Percentiles rank a stretch among this genome's conserved stretches.
Evolutionary conservation across 352 stramenopile species (phyloP).

Genomic region (Phytophthora fragariae): DNA sequence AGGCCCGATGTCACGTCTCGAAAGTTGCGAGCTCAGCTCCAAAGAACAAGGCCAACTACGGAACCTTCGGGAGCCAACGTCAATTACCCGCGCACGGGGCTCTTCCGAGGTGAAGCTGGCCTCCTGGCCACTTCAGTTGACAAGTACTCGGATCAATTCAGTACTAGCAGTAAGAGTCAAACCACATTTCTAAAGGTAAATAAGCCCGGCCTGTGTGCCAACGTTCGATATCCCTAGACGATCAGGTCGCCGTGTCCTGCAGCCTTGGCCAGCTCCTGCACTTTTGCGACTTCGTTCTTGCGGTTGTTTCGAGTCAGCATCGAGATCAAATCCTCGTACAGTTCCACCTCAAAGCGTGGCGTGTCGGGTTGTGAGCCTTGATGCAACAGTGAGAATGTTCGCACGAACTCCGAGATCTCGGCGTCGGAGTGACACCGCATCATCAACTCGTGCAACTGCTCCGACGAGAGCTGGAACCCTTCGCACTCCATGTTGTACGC

Average conservation of each 20-base stretch:
- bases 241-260: conserved; percentile 38
- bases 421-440: conserved; percentile 48
- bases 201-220: conserved; percentile 14
- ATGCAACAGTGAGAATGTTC: conserved; percentile 75
- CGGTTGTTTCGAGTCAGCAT: conserved; percentile 55
- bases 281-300: conserved; percentile 52
- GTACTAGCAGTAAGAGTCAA: conserved; percentile 20
- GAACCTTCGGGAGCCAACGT: conserved; percentile 44
- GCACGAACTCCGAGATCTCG: conserved; percentile 65
- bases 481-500: conserved; percentile 90
- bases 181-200: conserved; percentile 36
- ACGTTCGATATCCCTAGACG: conserved; percentile 24
- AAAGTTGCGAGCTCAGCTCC: too few relatives aligned
- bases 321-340: conserved; percentile 67
- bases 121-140: conserved; percentile 47
- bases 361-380: conserved; percentile 44
- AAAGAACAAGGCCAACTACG: conserved; percentile 60
- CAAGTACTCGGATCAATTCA: conserved; percentile 14
- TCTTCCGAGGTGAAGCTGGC: conserved; percentile 49
- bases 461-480: conserved; percentile 57
- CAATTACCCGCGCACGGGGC: conserved; percentile 47
- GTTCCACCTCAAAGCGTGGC: conserved; percentile 55
- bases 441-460: conserved; percentile 63
- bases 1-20: too few relatives aligned
- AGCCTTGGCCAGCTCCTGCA: conserved; percentile 47